phyloP scores from a whole-genome alignment of 371 early-diverging fungal genomes.

The Mortierella sp. region DNA sequence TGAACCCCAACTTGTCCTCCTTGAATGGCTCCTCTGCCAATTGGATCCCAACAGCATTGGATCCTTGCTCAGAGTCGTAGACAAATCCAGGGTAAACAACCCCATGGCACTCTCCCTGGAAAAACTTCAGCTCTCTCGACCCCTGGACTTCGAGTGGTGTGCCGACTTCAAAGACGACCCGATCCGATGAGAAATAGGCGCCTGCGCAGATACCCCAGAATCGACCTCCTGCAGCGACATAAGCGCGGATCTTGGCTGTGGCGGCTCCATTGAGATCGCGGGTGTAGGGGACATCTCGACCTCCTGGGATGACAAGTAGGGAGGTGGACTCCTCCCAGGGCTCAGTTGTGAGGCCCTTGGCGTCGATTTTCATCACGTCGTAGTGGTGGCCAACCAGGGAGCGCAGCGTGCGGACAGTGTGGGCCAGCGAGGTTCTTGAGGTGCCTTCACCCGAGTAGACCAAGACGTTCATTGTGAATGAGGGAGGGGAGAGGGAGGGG shows the following conservation, averaged over 20 bases:
- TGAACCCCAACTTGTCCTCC: slow-evolving; percentile 16
- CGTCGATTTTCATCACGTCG: slow-evolving; percentile 88
- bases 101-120: slow-evolving; percentile 78
- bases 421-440: slow-evolving; percentile 73
- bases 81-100: slow-evolving; percentile 83
- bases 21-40: slow-evolving; percentile 19
- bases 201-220: slow-evolving; percentile 96
- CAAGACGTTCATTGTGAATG: slow-evolving; percentile 83
- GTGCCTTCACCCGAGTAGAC: slow-evolving; percentile 89
- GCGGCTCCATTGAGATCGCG: slow-evolving; percentile 72
- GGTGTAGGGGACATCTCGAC: slow-evolving; percentile 88
- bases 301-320: slow-evolving; percentile 92
- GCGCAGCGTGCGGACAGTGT: slow-evolving; percentile 76
- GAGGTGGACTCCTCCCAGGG: slow-evolving; percentile 91
- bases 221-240: slow-evolving; percentile 86
- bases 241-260: slow-evolving; percentile 75
- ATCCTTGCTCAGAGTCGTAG: slow-evolving; percentile 85
- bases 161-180: slow-evolving; percentile 86
- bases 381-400: slow-evolving; percentile 81
- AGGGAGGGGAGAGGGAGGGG: not conserved
- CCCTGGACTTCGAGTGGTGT: slow-evolving; percentile 79
- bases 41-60: slow-evolving; percentile 35
- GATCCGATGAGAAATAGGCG: slow-evolving; percentile 83
- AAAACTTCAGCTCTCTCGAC: slow-evolving; percentile 80
- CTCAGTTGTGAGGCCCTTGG: slow-evolving; percentile 73